Conservation (phyloP, 768 basidiomycete species). For the Amanita inopinata region DNA sequence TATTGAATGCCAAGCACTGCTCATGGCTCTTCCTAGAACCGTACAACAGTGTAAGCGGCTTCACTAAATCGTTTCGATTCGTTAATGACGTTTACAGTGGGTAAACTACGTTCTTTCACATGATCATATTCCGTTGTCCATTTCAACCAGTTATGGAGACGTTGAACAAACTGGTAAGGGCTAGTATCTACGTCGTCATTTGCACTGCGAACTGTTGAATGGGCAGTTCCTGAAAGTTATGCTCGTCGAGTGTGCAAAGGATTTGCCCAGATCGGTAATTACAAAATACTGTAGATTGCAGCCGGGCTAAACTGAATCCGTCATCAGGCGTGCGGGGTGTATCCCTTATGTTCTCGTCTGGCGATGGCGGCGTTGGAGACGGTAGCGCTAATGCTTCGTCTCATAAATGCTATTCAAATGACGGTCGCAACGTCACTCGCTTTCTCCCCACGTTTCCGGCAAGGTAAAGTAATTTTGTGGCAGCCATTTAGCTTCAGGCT, state of each 20-base stretch:
- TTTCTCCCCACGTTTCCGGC: conserved; percentile 58
- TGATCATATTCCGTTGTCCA: conserved; percentile 38
- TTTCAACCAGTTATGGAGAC: conserved; percentile 63
- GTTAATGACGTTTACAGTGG: conserved; percentile 28
- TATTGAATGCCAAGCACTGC: too few species aligned
- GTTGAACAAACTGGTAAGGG: conserved; percentile 55
- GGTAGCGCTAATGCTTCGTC: conserved; percentile 38
- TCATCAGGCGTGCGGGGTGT: conserved; percentile 48
- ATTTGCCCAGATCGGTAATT: conserved; percentile 52
- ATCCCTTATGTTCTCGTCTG: conserved; percentile 51
- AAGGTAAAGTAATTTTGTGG: conserved; percentile 22
- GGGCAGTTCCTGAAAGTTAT: conserved; percentile 42
- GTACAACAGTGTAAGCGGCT: conserved; percentile 19
- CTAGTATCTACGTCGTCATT: not conserved
- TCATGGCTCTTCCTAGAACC: too few species aligned
- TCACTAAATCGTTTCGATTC: conserved; percentile 11
- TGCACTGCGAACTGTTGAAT: conserved; percentile 1
- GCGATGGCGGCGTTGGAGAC: conserved; percentile 61
- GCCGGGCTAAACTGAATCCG: not conserved
- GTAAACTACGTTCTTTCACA: conserved; percentile 42
- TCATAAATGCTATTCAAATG: conserved; percentile 46
- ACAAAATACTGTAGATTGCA: too few species aligned
- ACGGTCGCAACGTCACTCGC: conserved; percentile 37
- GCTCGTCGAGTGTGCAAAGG: conserved; percentile 42
- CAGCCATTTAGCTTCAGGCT: conserved; percentile 19